Conservation (phyloP, 2,329 filamentous ascomycete genomes). For the Fusarium sp. region DNA sequence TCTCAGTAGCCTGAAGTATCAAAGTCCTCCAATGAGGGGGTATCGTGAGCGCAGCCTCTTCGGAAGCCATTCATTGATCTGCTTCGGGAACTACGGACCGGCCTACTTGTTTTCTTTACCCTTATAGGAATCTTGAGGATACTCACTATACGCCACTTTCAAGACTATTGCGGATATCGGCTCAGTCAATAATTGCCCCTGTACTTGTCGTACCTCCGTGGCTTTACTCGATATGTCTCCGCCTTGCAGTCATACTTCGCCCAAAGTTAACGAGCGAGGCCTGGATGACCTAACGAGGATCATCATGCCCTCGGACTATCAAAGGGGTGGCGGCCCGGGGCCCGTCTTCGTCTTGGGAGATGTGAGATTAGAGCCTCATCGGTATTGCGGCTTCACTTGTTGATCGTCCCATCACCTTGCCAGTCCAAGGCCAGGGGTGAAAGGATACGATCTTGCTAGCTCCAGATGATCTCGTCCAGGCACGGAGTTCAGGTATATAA, state of each 20-base stretch:
- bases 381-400: slow-evolving; percentile 27
- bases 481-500: slow-evolving; percentile 33
- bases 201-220: slow-evolving; percentile 5
- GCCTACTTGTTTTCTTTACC: slow-evolving; percentile 6
- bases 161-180: slow-evolving; percentile 26
- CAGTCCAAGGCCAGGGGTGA: slow-evolving; percentile 1
- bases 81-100: slow-evolving; percentile 40
- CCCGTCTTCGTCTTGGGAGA: slow-evolving; percentile 18
- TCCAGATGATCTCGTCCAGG: not conserved
- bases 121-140: slow-evolving; percentile 7
- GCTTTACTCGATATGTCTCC: slow-evolving; percentile 16
- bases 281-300: slow-evolving; percentile 7
- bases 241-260: slow-evolving; percentile 9
- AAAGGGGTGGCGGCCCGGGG: slow-evolving; percentile 36
- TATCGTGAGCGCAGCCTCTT: slow-evolving; percentile 31
- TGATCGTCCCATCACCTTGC: slow-evolving; percentile 12
- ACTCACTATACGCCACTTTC: slow-evolving; percentile 14
- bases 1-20: slow-evolving; percentile 1
- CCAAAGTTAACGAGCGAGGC: slow-evolving; percentile 6
- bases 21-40: slow-evolving; percentile 32
- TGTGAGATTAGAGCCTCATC: slow-evolving; percentile 17
- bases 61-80: slow-evolving; percentile 22
- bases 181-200: slow-evolving; percentile 8
- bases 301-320: slow-evolving; percentile 1
- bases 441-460: slow-evolving; percentile 6